These are phyloP conservation scores for Ogataea nakhonphanomensis DNA, from an alignment of 805 yeast species.

Conservation along the genomic window DNA sequence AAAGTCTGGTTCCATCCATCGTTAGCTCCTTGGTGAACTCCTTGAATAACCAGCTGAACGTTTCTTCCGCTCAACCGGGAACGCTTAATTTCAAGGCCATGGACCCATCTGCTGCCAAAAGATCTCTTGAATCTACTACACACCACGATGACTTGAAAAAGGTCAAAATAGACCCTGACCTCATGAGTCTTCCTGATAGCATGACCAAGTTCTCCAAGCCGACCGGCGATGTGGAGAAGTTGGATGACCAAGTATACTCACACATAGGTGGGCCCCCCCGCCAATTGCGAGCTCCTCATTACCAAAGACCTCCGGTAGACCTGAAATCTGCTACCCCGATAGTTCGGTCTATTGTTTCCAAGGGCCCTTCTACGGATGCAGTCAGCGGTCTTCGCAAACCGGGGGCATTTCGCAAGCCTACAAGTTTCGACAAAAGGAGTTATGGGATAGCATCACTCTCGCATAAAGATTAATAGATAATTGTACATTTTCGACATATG, in stretches of 20 bases:
- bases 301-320: constrained; percentile 26
- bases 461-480: constrained; percentile 5
- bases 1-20: constrained; percentile 18
- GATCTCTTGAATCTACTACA: constrained; percentile 14
- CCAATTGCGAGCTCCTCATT: constrained; percentile 25
- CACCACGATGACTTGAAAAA: constrained; percentile 3
- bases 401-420: constrained; percentile 33
- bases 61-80: constrained; percentile 9
- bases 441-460: constrained; percentile 19
- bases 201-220: constrained; percentile 14
- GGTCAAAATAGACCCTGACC: constrained; percentile 6
- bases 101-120: constrained; percentile 8
- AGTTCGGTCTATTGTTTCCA: constrained; percentile 17
- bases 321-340: constrained; percentile 14
- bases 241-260: constrained; percentile 2
- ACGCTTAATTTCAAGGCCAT: constrained; percentile 13
- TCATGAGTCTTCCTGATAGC: constrained; percentile 8
- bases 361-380: constrained; percentile 6
- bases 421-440: constrained; percentile 22
- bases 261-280: constrained; percentile 1
- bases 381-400: constrained; percentile 30
- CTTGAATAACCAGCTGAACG: constrained; percentile 14
- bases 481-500: background rate
- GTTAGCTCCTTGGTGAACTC: constrained; percentile 20
- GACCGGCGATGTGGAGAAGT: background rate